Evolutionary conservation across 225 moss, liverwort and hornwort species (phyloP).

Genomic region (Antitrichia curtipendula): DNA sequence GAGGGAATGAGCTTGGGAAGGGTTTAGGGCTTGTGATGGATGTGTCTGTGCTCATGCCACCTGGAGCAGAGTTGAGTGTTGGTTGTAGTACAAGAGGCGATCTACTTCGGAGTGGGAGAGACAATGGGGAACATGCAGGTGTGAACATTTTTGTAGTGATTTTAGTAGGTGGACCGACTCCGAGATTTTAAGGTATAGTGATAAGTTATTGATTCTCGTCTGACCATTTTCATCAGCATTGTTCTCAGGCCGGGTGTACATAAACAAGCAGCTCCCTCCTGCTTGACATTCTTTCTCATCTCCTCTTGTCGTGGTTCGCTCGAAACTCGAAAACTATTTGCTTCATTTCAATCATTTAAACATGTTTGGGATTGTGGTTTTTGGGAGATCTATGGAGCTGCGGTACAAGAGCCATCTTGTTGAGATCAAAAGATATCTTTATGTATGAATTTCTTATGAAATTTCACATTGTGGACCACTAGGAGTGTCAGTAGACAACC

Average conservation of each 20-base stretch:
- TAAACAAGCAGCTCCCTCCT: slow-evolving; percentile 4
- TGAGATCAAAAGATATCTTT: not conserved
- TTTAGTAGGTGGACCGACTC: slow-evolving; percentile 1
- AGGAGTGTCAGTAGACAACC: not conserved
- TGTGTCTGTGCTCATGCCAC: not conserved
- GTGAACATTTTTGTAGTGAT: slow-evolving; percentile 18
- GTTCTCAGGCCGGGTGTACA: slow-evolving; percentile 17
- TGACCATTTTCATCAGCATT: slow-evolving; percentile 7
- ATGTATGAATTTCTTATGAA: not conserved
- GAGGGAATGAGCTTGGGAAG: not conserved
- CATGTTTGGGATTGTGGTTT: not conserved
- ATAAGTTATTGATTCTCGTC: slow-evolving; percentile 9
- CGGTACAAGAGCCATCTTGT: not conserved
- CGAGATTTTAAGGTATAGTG: not conserved
- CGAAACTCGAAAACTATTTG: not conserved
- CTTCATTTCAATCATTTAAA: not conserved
- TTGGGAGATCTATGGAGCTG: not conserved
- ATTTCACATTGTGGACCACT: not conserved
- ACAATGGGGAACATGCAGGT: not conserved
- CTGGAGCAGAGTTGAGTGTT: not conserved
- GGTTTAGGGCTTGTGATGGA: not conserved
- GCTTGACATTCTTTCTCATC: not conserved
- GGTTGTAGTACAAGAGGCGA: not conserved
- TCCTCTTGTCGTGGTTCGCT: not conserved
- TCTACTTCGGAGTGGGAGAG: not conserved